These are phyloP conservation scores for Triticum timopheevii DNA, from an alignment of 176 grass and related monocot genomes.

Conservation along the genomic window DNA sequence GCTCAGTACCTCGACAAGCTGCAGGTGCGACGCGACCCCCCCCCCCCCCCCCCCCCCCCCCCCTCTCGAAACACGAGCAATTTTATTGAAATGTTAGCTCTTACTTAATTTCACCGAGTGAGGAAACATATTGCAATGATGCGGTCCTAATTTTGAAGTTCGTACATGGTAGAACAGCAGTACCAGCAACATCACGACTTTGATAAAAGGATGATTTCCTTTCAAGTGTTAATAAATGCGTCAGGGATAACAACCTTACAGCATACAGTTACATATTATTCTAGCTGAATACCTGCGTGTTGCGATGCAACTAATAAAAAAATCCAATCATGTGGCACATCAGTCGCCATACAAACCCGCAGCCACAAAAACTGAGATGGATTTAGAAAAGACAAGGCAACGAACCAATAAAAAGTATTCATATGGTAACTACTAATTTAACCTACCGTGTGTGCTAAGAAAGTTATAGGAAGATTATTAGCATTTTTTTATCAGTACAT, in stretches of 20 bases:
- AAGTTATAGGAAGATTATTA: neutral
- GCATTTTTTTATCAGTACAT: neutral
- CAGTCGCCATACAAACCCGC: neutral
- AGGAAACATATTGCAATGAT: neutral
- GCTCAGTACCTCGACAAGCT: conserved; percentile 94
- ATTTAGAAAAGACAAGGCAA: neutral
- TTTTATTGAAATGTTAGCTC: neutral
- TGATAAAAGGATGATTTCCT: neutral
- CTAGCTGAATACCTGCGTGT: neutral
- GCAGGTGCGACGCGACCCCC: conserved; percentile 37
- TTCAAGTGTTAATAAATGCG: neutral
- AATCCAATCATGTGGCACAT: neutral
- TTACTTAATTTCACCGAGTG: neutral
- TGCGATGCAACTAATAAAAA: too few species aligned
- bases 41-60: too few species aligned
- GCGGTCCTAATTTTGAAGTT: neutral
- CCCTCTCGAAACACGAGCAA: neutral
- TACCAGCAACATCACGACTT: neutral
- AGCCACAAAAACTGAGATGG: neutral
- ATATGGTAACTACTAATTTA: neutral
- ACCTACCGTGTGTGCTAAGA: neutral
- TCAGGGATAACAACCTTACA: neutral
- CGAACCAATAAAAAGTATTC: neutral
- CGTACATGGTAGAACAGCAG: neutral
- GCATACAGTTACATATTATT: neutral